phyloP scores from a whole-genome alignment of 306 rosid genomes.

The Leucaena leucocephala region DNA sequence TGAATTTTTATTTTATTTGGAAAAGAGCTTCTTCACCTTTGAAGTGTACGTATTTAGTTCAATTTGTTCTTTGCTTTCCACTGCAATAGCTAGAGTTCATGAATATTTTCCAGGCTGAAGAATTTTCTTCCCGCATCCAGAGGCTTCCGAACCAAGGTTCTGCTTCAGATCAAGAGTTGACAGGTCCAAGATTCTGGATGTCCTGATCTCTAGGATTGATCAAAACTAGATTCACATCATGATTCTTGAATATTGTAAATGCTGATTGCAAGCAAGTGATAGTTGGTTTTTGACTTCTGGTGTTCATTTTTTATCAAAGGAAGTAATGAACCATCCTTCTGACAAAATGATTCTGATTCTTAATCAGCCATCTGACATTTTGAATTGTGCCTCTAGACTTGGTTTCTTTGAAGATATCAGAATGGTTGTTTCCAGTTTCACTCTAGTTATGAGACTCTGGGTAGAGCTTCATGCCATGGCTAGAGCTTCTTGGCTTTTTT shows the following conservation, averaged over 20 bases:
- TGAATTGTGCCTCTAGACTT: neutral
- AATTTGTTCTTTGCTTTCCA: neutral
- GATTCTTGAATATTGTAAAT: neutral
- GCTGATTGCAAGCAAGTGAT: neutral
- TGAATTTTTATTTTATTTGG: neutral
- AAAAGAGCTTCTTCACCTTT: neutral
- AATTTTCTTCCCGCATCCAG: conserved; percentile 87
- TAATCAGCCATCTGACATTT: neutral
- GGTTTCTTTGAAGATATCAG: neutral
- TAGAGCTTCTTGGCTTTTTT: no score
- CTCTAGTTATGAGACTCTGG: neutral
- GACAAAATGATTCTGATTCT: neutral
- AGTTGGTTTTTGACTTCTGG: neutral
- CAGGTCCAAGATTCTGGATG: conserved; percentile 63
- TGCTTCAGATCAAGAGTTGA: conserved; percentile 59
- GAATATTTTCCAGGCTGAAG: conserved; percentile 74
- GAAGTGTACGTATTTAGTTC: neutral
- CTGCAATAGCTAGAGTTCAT: conserved; percentile 38
- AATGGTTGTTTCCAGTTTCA: neutral
- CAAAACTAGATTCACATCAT: conserved; percentile 5
- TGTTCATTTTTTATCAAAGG: neutral
- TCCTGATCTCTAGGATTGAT: conserved; percentile 41
- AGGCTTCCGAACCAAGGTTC: conserved; percentile 77
- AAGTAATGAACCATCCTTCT: neutral
- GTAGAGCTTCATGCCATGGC: neutral